Evolutionary conservation across 345 rosid species (phyloP), one percentile per base, ranked within the genome.

Genomic region (Eucalyptus lansdowneana): DNA sequence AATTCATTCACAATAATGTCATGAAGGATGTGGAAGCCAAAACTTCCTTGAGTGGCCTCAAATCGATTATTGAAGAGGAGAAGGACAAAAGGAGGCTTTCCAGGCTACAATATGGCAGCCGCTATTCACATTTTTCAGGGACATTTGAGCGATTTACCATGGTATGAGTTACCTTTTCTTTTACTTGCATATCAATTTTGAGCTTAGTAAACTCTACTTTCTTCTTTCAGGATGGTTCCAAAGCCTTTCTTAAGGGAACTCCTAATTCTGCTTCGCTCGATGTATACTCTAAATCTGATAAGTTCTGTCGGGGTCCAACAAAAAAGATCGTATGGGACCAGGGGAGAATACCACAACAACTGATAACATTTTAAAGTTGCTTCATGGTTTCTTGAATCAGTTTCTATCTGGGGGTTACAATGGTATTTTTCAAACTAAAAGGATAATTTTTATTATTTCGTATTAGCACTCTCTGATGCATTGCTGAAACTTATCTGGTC

Each of bases 61-160:
- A 94, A 93, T 94, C 94, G 88, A 93, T 98, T 58, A 96, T 96
- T 94, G 94, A 94, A 88, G 96, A 92, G 91, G 98, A 96, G 93
- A 89, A 94, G 92, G 92, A 89, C 89, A 97, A 93, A 88, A 95
- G 91, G 91, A 95, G 93, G 94, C 95, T 92, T 91, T 93, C 95
- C 50, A 94, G 94, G 90, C 90, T 90, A 65, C 92, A 90, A 29
- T 92, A 90, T 86, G 86, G 91, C 9, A 91, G 76, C 88, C 96
- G 96, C 65, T 97, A 96, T 91, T 96, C 99, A 62, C 97, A 95
- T 88, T 96, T 97, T 91, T 93, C 94, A 90, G 99, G 99, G 92
- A 96, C 98, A 87, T 97, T 97, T 94, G 92, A 97, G 13, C 95
- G 99, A 80, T 90, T 93, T 89, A 90, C 97, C 86, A 93, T 98